phyloP scores from a whole-genome alignment of 805 yeast species.

The Ogataea salicorniae region DNA sequence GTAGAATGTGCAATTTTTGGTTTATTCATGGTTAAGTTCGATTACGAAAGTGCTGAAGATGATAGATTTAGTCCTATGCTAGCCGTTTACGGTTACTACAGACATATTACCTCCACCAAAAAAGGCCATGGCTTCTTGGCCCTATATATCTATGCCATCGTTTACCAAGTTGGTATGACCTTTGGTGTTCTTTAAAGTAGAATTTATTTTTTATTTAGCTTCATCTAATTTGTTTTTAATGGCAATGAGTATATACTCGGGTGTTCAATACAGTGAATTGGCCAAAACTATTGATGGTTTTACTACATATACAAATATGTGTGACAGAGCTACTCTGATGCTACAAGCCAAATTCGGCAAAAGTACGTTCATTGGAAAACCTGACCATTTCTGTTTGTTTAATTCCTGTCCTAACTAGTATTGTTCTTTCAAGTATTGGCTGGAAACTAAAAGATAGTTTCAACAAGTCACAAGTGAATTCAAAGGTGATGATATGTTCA shows the following conservation, averaged over 20 bases:
- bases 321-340: too few species aligned
- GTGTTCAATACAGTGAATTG: too few species aligned
- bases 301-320: too few species aligned
- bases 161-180: conserved; percentile 37
- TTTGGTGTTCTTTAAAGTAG: conserved; percentile 32
- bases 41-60: conserved; percentile 16
- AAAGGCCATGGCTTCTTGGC: conserved; percentile 29
- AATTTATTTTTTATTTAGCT: conserved; percentile 34
- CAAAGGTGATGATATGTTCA: too few species aligned
- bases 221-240: conserved; percentile 32
- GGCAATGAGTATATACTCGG: conserved; percentile 40
- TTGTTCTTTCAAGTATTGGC: too few species aligned
- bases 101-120: conserved; percentile 7
- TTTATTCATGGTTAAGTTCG: conserved; percentile 32
- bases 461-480: too few species aligned
- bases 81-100: conserved; percentile 27
- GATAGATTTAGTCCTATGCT: conserved; percentile 13
- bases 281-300: too few species aligned
- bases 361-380: too few species aligned
- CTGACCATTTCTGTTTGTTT: too few species aligned
- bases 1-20: conserved; percentile 37
- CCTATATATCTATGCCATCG: conserved; percentile 38
- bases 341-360: too few species aligned
- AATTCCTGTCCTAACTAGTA: too few species aligned
- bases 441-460: too few species aligned